These are phyloP conservation scores for Claviceps fusiformis DNA, from an alignment of 2,329 filamentous ascomycete genomes.

Conservation along the genomic window DNA sequence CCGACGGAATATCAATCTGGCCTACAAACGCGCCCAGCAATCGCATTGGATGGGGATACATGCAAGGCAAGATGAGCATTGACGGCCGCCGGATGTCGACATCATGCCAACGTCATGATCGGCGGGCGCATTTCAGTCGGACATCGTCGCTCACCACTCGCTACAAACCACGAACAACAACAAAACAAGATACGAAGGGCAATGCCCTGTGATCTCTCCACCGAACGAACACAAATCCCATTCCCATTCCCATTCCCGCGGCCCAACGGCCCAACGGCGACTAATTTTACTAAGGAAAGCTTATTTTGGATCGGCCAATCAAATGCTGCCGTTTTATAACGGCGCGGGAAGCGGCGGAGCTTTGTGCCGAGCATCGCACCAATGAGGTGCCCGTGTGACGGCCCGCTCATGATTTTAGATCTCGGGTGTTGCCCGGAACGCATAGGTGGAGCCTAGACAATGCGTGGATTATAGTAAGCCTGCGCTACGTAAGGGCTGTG, in stretches of 20 bases:
- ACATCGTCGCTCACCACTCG: too few species aligned
- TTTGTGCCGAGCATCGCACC: background rate
- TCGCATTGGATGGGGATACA: background rate
- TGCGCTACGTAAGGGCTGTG: too few species aligned
- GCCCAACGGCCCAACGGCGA: too few species aligned
- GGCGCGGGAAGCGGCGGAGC: background rate
- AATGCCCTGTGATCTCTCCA: too few species aligned
- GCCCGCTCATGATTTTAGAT: background rate
- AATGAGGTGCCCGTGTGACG: background rate
- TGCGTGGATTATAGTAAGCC: too few species aligned
- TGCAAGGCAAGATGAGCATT: background rate
- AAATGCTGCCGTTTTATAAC: background rate
- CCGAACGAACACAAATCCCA: too few species aligned
- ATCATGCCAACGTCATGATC: background rate
- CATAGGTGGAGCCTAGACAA: too few species aligned
- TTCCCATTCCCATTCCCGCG: too few species aligned
- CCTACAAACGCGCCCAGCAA: background rate
- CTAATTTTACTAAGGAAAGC: background rate
- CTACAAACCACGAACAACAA: too few species aligned
- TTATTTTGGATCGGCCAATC: background rate
- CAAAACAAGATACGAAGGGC: too few species aligned
- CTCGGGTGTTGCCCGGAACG: too few species aligned
- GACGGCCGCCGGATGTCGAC: background rate
- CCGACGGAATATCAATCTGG: background rate
- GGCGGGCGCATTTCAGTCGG: too few species aligned